Evolutionary conservation across 805 yeast genomes (phyloP).

Genomic region (Metahyphopichia silvanorum): DNA sequence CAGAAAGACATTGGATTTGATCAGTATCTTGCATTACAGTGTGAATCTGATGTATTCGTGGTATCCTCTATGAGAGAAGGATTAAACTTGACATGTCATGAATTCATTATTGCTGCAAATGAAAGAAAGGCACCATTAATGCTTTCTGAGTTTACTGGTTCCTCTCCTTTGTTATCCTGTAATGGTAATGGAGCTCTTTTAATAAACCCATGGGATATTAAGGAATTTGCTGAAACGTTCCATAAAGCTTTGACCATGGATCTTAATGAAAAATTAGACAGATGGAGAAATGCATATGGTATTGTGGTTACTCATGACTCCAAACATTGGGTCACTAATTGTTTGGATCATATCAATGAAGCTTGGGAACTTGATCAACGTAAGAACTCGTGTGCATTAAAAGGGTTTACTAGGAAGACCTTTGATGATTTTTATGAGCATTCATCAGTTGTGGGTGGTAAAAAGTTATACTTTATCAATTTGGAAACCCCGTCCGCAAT

Average conservation of each 20-base stretch:
- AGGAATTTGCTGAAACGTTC: constrained; percentile 61
- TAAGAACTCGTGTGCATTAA: constrained; percentile 19
- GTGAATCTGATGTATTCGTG: constrained; percentile 84
- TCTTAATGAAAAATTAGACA: constrained; percentile 48
- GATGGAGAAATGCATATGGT: constrained; percentile 63
- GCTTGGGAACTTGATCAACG: constrained; percentile 34
- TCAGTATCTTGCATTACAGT: constrained; percentile 81
- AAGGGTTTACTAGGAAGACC: constrained; percentile 27
- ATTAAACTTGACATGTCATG: constrained; percentile 95
- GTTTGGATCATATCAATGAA: constrained; percentile 50
- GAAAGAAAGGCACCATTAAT: constrained; percentile 77
- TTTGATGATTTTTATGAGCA: constrained; percentile 31
- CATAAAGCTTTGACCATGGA: constrained; percentile 64
- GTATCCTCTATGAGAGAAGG: constrained; percentile 95
- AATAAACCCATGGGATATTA: constrained; percentile 89
- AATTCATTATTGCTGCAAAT: constrained; percentile 73
- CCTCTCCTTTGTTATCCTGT: constrained; percentile 68
- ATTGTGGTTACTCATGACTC: constrained; percentile 68
- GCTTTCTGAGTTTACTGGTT: constrained; percentile 91
- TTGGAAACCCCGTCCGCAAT: constrained; percentile 43
- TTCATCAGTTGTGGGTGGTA: constrained; percentile 15
- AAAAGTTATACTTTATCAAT: constrained; percentile 51
- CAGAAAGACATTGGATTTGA: constrained; percentile 87
- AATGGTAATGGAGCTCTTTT: constrained; percentile 60
- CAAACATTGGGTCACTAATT: constrained; percentile 64